Evolutionary conservation across 768 basidiomycete species (phyloP).

Genomic region (Pseudohyphozyma bogoriensis): DNA sequence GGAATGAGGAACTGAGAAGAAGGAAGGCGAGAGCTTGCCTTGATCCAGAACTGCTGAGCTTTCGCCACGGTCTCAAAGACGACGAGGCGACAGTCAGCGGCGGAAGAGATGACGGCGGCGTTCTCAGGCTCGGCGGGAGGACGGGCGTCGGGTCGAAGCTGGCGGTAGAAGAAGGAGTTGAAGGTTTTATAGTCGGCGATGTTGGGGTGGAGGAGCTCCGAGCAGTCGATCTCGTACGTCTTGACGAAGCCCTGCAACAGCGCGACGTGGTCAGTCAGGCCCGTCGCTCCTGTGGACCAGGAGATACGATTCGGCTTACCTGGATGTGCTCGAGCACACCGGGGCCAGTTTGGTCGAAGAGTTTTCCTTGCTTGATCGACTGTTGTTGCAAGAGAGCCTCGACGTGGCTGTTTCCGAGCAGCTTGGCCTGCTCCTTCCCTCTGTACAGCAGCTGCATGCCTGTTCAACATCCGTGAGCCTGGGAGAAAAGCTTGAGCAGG

Average conservation of each 20-base stretch:
- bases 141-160: conserved; percentile 50
- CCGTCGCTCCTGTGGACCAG: conserved; percentile 35
- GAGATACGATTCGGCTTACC: conserved; percentile 38
- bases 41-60: conserved; percentile 58
- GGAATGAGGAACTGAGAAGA: no score
- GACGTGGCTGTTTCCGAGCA: background rate
- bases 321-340: conserved; percentile 35
- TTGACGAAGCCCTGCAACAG: conserved; percentile 51
- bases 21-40: conserved; percentile 4
- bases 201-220: conserved; percentile 58
- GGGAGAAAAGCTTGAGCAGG: no score
- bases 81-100: conserved; percentile 64
- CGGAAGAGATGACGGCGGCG: conserved; percentile 49
- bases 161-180: conserved; percentile 67
- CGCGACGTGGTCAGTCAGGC: conserved; percentile 42
- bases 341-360: conserved; percentile 14
- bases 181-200: conserved; percentile 54
- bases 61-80: conserved; percentile 53
- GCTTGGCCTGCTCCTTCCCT: conserved; percentile 9
- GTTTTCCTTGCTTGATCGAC: conserved; percentile 34
- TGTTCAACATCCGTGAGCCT: no score
- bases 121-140: conserved; percentile 52
- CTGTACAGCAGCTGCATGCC: conserved; percentile 27
- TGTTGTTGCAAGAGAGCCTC: conserved; percentile 18
- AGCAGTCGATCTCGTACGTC: conserved; percentile 48